Conservation (phyloP, 2,329 filamentous ascomycete species). For the Epichloe coenophiala region DNA sequence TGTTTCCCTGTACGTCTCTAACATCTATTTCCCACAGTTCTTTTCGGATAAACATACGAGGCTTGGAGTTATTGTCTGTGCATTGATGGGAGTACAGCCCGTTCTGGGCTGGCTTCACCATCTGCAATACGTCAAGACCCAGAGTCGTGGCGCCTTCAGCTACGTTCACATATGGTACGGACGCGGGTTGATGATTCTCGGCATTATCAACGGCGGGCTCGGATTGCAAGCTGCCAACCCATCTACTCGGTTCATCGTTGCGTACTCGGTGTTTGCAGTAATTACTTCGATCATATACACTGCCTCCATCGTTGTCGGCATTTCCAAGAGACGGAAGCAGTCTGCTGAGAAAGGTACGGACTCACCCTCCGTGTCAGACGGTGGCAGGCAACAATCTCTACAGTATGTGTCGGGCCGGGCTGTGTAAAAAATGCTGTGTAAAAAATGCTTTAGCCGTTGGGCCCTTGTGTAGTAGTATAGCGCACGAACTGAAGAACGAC, state of each 20-base stretch:
- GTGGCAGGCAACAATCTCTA: neutral
- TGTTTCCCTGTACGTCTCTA: neutral
- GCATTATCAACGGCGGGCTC: slow-evolving; percentile 50
- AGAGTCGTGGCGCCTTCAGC: slow-evolving; percentile 35
- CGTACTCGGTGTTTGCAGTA: slow-evolving; percentile 42
- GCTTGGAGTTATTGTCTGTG: slow-evolving; percentile 41
- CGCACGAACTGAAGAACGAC: no score
- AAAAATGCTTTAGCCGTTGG: neutral
- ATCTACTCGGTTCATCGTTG: slow-evolving; percentile 29
- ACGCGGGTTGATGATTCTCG: slow-evolving; percentile 41
- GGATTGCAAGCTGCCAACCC: slow-evolving; percentile 39
- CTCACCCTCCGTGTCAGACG: neutral
- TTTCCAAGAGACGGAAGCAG: neutral
- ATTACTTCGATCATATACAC: slow-evolving; percentile 34
- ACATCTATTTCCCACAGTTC: slow-evolving; percentile 25
- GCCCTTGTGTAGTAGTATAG: no score
- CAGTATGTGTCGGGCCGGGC: neutral
- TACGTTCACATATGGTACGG: slow-evolving; percentile 51
- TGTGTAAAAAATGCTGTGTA: neutral
- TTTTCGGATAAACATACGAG: slow-evolving; percentile 39
- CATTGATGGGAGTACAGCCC: slow-evolving; percentile 43
- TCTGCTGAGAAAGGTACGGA: neutral
- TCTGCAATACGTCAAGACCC: slow-evolving; percentile 32
- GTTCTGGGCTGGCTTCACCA: slow-evolving; percentile 46
- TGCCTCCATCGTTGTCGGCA: slow-evolving; percentile 1